Conservation (phyloP, 2,329 filamentous ascomycete genomes). For the Cephalotrichum gorgonifer region DNA sequence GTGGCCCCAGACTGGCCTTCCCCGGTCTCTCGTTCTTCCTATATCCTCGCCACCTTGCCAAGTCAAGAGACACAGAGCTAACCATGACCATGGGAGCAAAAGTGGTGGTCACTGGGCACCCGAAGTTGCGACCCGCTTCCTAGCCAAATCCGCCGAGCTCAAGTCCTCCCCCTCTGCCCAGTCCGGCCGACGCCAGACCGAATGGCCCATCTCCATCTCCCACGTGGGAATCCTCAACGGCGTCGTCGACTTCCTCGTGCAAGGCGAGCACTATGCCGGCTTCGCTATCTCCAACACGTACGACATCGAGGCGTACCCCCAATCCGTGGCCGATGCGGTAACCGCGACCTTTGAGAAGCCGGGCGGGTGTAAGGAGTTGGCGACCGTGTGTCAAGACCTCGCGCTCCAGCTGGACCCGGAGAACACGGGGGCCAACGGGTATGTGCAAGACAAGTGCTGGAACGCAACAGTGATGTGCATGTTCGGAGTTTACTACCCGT, state of each 20-base stretch:
- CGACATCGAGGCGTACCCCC: conserved; percentile 30
- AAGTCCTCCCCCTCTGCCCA: not conserved
- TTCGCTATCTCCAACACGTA: conserved; percentile 59
- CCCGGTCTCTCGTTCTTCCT: no score
- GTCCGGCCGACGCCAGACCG: not conserved
- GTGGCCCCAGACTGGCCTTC: not conserved
- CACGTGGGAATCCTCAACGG: conserved; percentile 60
- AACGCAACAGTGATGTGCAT: not conserved
- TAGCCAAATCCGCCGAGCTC: not conserved
- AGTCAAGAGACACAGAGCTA: not conserved
- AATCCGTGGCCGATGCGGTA: not conserved
- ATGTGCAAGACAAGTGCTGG: not conserved
- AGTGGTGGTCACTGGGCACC: conserved; percentile 3
- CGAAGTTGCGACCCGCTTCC: not conserved
- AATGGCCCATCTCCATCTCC: not conserved
- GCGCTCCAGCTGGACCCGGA: conserved; percentile 1
- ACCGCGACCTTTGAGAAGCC: not conserved
- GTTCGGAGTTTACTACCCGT: not conserved
- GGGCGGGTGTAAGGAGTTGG: not conserved
- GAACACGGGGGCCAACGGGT: not conserved
- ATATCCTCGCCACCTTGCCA: not conserved
- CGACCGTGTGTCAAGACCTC: not conserved
- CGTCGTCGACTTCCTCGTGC: conserved; percentile 53
- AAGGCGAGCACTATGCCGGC: conserved; percentile 43
- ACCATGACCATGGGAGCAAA: not conserved